phyloP scores from a whole-genome alignment of 1,284 basidiomycete genomes.

The Tilletiaria anomala region DNA sequence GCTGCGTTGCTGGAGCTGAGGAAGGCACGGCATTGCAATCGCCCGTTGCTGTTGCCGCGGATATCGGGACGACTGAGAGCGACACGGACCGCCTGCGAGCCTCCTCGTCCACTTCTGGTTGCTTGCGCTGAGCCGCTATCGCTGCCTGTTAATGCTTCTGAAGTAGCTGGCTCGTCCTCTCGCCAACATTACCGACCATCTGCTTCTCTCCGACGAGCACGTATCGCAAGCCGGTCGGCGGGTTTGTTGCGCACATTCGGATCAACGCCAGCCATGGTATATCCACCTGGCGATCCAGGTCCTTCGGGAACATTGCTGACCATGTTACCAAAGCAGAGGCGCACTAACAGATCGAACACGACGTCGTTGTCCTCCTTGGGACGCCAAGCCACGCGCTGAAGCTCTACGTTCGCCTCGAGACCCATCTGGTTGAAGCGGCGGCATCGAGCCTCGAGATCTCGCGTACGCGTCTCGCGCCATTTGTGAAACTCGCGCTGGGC shows the following conservation, averaged over 20 bases:
- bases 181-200: too few relatives aligned
- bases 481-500: conserved; percentile 33
- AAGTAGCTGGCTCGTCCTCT: too few relatives aligned
- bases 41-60: too few relatives aligned
- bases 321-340: conserved; percentile 25
- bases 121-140: neutral
- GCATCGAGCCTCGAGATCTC: conserved; percentile 29
- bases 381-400: conserved; percentile 20
- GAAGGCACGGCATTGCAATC: too few relatives aligned
- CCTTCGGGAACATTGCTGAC: conserved; percentile 17
- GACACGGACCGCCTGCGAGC: too few relatives aligned
- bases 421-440: conserved; percentile 32
- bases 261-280: neutral
- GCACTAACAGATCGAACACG: conserved; percentile 20
- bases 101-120: neutral
- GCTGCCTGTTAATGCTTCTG: too few relatives aligned
- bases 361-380: conserved; percentile 35
- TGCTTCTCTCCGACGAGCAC: too few relatives aligned
- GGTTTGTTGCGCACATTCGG: neutral
- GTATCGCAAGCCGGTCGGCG: neutral
- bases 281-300: neutral
- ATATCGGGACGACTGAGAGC: too few relatives aligned
- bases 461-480: conserved; percentile 27
- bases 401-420: conserved; percentile 28
- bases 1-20: too few relatives aligned